Base-by-base conservation (phyloP, 2,329 filamentous ascomycete species). In the Penicillium thymicola region DNA sequence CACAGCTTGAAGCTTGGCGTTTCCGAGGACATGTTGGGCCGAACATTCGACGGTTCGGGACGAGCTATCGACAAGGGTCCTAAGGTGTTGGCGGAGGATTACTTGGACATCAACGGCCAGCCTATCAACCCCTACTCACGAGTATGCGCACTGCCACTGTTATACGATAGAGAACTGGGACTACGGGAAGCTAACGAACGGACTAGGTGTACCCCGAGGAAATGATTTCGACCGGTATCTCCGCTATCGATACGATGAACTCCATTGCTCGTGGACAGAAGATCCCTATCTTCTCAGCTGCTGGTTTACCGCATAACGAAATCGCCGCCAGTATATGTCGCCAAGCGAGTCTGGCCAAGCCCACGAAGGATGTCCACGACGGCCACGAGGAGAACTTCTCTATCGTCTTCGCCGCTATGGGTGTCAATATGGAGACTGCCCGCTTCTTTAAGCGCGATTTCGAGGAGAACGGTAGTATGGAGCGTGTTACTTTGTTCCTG, bases 221-320 rank as follows among this genome's bases (percentile, higher is more conserved):
- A 80, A 99, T 99, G 93, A 97, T 99, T 71, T 94, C 93, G 36
- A 99, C 94, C 46, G 94, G 94, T 86, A 99, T 99, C 76, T 97
- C 93, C 61, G 92, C 94, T 72, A 97, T 99, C 71, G 93, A 97
- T 75, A 96, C 92, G 60, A 97, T 97, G 93, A 92, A 92, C 82
- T 92, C 89, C 60, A 96, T 97, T 76, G 94, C 95, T 64, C 92
- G 94, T 85, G 94, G 94, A 61, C 94, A 99, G 77, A 99, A 99
- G 84, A 99, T 99, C 65, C 94, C 95, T 68, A 99, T 99, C 71
- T 99, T 99, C 86, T 99, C 94, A 27, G 92, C 94, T 53, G 88
- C 94, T 59, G 94, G 94, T 92, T 86, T 99, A 58, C 95, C 95
- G 38, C 95, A 99, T 81, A 99, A 99, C 80, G 94, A 99, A 82